Percentiles rank a stretch among this genome's conserved stretches.
phyloP scores from a whole-genome alignment of 1,284 basidiomycete species.

The Leccinum fuscescens region DNA sequence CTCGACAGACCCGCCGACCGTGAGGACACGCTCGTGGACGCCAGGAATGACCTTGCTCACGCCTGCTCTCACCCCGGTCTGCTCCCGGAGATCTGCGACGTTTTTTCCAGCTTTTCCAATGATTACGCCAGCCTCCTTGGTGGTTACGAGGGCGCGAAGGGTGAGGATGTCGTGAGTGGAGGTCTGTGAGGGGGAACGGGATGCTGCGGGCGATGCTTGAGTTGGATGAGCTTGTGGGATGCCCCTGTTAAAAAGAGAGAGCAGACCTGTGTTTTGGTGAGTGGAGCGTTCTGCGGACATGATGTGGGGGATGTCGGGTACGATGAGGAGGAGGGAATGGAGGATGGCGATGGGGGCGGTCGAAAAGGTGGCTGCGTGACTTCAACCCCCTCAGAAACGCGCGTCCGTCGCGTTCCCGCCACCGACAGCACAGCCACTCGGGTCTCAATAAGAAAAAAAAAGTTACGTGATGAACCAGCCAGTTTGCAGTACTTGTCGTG shows the following conservation, averaged over 20 bases:
- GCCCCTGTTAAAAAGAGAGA: conserved; percentile 17
- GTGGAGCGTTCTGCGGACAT: conserved; percentile 64
- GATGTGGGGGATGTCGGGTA: conserved; percentile 33
- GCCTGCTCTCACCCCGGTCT: conserved; percentile 96
- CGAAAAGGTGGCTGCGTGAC: conserved; percentile 19
- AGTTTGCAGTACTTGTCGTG: conserved; percentile 16
- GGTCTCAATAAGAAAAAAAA: background rate
- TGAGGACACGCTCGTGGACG: conserved; percentile 96
- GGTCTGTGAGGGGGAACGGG: conserved; percentile 62
- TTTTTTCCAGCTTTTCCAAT: conserved; percentile 97
- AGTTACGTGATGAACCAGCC: conserved; percentile 10
- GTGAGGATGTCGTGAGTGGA: conserved; percentile 70
- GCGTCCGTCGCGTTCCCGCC: conserved; percentile 33
- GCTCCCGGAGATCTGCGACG: conserved; percentile 92
- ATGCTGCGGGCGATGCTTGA: conserved; percentile 53
- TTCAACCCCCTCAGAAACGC: conserved; percentile 17
- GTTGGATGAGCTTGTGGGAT: conserved; percentile 14
- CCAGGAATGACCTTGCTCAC: conserved; percentile 98
- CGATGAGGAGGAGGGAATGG: conserved; percentile 29
- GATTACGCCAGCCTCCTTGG: conserved; percentile 96
- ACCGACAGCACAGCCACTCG: conserved; percentile 34
- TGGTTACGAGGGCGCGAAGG: conserved; percentile 90
- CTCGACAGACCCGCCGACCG: conserved; percentile 88
- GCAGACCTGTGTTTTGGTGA: conserved; percentile 50
- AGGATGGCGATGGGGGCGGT: conserved; percentile 24